These are phyloP conservation scores for Syzygium jambos DNA, from an alignment of 345 rosid species.

Conservation along the genomic window DNA sequence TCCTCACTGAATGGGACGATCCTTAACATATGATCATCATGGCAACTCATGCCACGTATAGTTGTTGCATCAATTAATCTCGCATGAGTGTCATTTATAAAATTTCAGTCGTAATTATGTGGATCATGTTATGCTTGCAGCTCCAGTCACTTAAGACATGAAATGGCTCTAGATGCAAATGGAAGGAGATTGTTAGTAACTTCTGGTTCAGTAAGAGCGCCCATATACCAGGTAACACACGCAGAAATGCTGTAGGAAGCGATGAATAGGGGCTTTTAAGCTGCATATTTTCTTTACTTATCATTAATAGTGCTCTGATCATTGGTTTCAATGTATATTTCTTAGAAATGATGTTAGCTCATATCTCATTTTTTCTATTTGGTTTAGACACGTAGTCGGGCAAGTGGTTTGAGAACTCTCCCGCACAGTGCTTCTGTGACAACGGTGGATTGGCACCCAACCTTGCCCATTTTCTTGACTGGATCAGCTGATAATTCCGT, in stretches of 20 bases:
- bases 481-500: conserved; percentile 69
- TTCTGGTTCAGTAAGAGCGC: conserved; percentile 51
- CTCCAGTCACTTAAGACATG: conserved; percentile 27
- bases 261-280: not conserved
- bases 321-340: not conserved
- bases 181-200: conserved; percentile 46
- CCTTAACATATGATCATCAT: not conserved
- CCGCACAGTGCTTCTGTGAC: conserved; percentile 53
- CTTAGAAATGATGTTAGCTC: not conserved
- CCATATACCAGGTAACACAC: conserved; percentile 40
- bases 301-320: not conserved
- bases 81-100: not conserved
- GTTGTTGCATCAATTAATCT: not conserved
- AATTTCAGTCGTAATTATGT: not conserved
- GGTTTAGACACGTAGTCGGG: conserved; percentile 37
- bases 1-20: not conserved
- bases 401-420: conserved; percentile 43
- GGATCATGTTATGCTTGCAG: conserved; percentile 29
- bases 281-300: not conserved
- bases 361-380: not conserved
- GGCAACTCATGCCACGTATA: not conserved
- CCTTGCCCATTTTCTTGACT: conserved; percentile 55
- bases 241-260: not conserved
- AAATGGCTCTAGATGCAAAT: conserved; percentile 56
- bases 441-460: conserved; percentile 76